Evolutionary conservation across 148 eudicot genomes (phyloP), one percentile per base, ranked within the genome.

Genomic region (Heliamphora exappendiculata): DNA sequence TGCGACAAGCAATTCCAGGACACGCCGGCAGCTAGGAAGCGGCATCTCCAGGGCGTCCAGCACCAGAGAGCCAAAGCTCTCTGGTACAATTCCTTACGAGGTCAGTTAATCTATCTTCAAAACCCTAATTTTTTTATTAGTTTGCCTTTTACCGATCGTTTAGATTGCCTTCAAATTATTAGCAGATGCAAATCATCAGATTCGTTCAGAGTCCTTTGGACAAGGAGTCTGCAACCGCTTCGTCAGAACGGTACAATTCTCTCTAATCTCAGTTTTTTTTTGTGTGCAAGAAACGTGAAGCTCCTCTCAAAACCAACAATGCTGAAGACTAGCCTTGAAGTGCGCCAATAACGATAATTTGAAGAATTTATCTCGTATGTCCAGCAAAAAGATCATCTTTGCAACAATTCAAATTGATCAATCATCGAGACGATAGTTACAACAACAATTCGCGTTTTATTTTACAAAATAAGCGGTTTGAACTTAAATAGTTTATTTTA

Each of bases 1-100:
- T 94, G 98, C 82, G 96, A 90, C 51, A 94, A 94, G 65, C 90
- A 92, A 72, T 94, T 94, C 72, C 87, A 87, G 70, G 96, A 94
- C 82, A 90, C 97, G 1, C 72, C 93, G 0, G 75, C 76, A 2
- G 91, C 95, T 0, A 82, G 98, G 41, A 93, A 84, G 74, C 89
- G 98, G 67, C 98, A 94, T 80, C 89, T 94, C 33, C 88, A 83
- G 65, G 92, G 98, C 13, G 39, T 86, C 54, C 84, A 75, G 17
- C 98, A 94, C 79, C 94, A 87, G 67, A 82, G 92, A 55, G 87
- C 90, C 77, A 88, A 84, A 78, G 82, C 93, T 70, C 89, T 86
- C 67, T 94, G 96, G 96, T 92, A 88, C 90, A 75, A 82, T 75
- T 88, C 93, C 75, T 34, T 87, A 24, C 84, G 76, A 84, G 88